Conservation (phyloP, 768 basidiomycete genomes). For the Lyophyllum decastes region DNA sequence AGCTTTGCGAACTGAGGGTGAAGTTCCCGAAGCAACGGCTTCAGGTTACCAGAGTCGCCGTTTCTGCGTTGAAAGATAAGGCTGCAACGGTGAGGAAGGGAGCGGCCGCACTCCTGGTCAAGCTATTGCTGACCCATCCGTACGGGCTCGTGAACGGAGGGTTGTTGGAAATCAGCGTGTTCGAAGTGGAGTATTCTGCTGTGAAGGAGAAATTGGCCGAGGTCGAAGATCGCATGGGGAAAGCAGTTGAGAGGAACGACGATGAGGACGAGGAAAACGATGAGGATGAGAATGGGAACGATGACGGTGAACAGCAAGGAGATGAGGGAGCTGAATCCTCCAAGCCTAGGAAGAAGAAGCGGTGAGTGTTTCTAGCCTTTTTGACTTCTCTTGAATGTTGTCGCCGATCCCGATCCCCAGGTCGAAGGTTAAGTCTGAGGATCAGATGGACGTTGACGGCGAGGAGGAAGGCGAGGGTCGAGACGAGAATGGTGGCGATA, state of each 20-base stretch:
- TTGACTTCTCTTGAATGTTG: not conserved
- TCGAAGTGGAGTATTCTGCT: conserved; percentile 70
- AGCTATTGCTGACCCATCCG: conserved; percentile 84
- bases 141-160: conserved; percentile 87
- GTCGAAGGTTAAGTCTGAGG: conserved; percentile 31
- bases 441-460: conserved; percentile 63
- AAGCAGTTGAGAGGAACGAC: conserved; percentile 52
- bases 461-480: conserved; percentile 31
- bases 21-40: conserved; percentile 90
- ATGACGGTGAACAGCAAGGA: conserved; percentile 30
- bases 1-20: conserved; percentile 70
- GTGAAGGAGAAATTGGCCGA: conserved; percentile 66
- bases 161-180: conserved; percentile 66
- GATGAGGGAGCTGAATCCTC: conserved; percentile 24
- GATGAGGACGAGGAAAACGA: conserved; percentile 36
- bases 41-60: conserved; percentile 72
- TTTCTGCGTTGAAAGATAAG: conserved; percentile 87
- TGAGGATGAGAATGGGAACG: conserved; percentile 25
- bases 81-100: conserved; percentile 84
- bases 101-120: conserved; percentile 73
- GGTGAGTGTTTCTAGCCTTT: conserved; percentile 3
- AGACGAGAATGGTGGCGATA: conserved; percentile 42
- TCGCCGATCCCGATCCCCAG: conserved; percentile 18
- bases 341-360: conserved; percentile 40
- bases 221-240: conserved; percentile 68